Percentiles rank a stretch among this genome's conserved stretches.
Conservation (phyloP, 2,329 filamentous ascomycete species). For the Ascochyta viciae-villosae region DNA sequence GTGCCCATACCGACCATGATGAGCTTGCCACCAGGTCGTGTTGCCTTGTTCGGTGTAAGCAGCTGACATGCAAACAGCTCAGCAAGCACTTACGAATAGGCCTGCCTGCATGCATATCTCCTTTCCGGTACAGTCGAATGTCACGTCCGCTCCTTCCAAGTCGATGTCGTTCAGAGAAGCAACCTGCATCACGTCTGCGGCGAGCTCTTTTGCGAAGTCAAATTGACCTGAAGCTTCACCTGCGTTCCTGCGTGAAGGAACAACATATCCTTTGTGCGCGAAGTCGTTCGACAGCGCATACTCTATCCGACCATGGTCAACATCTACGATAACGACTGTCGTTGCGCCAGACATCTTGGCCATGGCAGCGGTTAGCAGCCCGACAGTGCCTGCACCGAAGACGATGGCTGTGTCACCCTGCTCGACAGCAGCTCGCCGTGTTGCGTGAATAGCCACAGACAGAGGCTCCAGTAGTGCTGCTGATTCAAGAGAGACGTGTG, state of each 20-base stretch:
- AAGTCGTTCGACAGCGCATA: conserved; percentile 50
- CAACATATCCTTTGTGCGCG: conserved; percentile 49
- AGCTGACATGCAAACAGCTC: not conserved
- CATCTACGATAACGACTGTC: conserved; percentile 51
- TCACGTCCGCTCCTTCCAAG: conserved; percentile 51
- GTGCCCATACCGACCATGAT: conserved; percentile 66
- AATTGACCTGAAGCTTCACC: conserved; percentile 44
- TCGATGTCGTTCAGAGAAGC: conserved; percentile 46
- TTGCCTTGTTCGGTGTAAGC: conserved; percentile 41
- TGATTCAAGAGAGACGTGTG: conserved; percentile 49
- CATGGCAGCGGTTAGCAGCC: conserved; percentile 50
- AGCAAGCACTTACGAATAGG: conserved; percentile 46
- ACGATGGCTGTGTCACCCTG: conserved; percentile 82
- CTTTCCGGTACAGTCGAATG: conserved; percentile 53
- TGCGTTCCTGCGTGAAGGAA: conserved; percentile 32
- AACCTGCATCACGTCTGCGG: conserved; percentile 46
- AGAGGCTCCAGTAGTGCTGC: conserved; percentile 64
- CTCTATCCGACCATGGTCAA: conserved; percentile 50
- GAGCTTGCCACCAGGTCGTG: conserved; percentile 59
- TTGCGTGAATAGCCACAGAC: conserved; percentile 85
- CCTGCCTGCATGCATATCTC: conserved; percentile 53
- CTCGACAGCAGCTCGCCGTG: conserved; percentile 72
- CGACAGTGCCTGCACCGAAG: conserved; percentile 79
- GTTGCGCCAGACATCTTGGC: conserved; percentile 51
- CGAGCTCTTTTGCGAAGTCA: conserved; percentile 45